A percentile compares a stretch with the other conserved stretches of the same genome.
These are phyloP conservation scores for Globisporangium cylindrosporum DNA, from an alignment of 352 stramenopile genomes.

Conservation along the genomic window DNA sequence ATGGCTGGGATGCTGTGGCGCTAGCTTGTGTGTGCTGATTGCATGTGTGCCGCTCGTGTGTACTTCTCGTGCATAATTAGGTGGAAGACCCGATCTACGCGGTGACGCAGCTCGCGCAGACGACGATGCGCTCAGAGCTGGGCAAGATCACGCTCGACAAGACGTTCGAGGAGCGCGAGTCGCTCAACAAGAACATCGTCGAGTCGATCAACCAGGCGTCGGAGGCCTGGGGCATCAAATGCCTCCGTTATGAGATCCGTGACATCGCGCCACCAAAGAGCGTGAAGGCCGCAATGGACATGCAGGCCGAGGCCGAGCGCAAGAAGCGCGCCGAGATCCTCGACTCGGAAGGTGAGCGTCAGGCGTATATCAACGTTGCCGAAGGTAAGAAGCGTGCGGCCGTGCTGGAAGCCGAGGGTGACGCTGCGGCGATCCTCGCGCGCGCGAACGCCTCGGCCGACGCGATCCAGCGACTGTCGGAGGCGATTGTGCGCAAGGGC, in stretches of 20 bases:
- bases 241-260: constrained; percentile 90
- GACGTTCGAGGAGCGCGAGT: constrained; percentile 92
- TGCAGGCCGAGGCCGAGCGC: constrained; percentile 90
- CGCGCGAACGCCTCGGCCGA: constrained; percentile 80
- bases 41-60: neutral
- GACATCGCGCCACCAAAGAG: constrained; percentile 86
- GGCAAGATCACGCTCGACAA: constrained; percentile 93
- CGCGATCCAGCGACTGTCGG: constrained; percentile 74
- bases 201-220: constrained; percentile 90
- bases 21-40: neutral
- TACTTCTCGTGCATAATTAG: neutral
- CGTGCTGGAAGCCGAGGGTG: constrained; percentile 81
- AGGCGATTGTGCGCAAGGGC: constrained; percentile 61
- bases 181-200: constrained; percentile 90
- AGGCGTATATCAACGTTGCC: constrained; percentile 88
- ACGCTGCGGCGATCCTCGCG: constrained; percentile 80
- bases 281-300: constrained; percentile 90
- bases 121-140: constrained; percentile 90
- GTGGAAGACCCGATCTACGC: constrained; percentile 88
- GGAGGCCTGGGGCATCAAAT: constrained; percentile 89
- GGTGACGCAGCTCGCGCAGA: constrained; percentile 89
- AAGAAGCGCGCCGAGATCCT: constrained; percentile 91
- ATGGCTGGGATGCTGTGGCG: neutral
- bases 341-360: constrained; percentile 85
- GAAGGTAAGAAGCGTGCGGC: constrained; percentile 89